Evolutionary conservation across 768 basidiomycete genomes (phyloP), one percentile per base, ranked within the genome.

Genomic region (Kwoniella sp.): DNA sequence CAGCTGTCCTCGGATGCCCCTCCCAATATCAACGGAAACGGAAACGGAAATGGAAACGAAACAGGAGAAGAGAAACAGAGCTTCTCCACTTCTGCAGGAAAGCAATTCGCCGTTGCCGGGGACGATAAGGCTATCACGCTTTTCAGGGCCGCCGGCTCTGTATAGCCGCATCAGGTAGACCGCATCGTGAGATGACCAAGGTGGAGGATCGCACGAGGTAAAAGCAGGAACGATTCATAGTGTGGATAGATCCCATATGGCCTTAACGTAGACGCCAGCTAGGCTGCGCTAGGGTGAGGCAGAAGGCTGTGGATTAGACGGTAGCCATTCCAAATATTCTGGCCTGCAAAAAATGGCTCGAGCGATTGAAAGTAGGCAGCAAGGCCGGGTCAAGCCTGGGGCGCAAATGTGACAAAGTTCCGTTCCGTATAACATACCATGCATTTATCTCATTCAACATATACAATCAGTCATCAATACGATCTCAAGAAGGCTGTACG

Each of bases 121-220:
- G 78, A 81, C 52, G 79, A 79, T 58, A 69, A 62, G 50, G 69
- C 68, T 20, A 71, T 79, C 17, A 75, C 75, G 23, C 64, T 76
- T 23, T 78, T 75, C 54, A 68, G 75, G 53, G 77, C 78, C 5
- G 79, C 79, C 7, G 79, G 79, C 1, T 73, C 68, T 23, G 68
- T 67, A 25, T 80, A 51, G 47, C 20, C 47, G 4, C 7, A 23
- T 48, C 17, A n/a, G n/a, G n/a, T n/a, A n/a, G n/a, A n/a, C n/a
- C n/a, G n/a, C n/a, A n/a, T n/a, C n/a, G n/a, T n/a, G n/a, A n/a
- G n/a, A n/a, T n/a, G n/a, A n/a, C n/a, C n/a, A n/a, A n/a, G n/a
- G n/a, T n/a, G n/a, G n/a, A n/a, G n/a, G n/a, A n/a, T n/a, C n/a
- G n/a, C n/a, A n/a, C n/a, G n/a, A n/a, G n/a, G n/a, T n/a, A n/a